Evolutionary conservation across 768 basidiomycete genomes (phyloP), one percentile per base, ranked within the genome.

Genomic region (Sporobolomyces pararoseus): DNA sequence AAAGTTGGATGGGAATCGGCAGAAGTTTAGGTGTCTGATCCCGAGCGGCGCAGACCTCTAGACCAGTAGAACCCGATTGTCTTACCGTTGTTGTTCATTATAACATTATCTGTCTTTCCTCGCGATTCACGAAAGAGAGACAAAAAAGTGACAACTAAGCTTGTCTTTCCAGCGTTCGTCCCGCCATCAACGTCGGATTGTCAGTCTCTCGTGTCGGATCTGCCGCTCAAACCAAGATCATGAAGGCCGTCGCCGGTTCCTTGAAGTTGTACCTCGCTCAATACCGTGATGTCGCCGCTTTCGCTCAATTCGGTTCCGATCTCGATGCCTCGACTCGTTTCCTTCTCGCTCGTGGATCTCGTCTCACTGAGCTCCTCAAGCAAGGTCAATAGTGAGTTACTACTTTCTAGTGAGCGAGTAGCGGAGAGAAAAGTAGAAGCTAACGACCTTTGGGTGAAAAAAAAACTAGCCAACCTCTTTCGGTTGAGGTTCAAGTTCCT

Each of bases 211-310:
- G 96, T 86, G 96, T 99, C 84, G 96, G 96, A 79, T 98, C 95
- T 53, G 95, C 96, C 78, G 96, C 96, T 79, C 96, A 99, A 84
- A 97, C 95, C 94, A 97, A 82, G 80, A 92, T 98, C 83, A 98
- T 99, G 96, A 99, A 97, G 89, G 94, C 97, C 84, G 98, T 98
- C 78, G 96, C 96, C 78, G 96, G 96, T 85, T 98, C 96, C 63
- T 87, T 98, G 77, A 97, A 98, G 84, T 87, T 99, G 54, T 99
- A 99, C 87, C 91, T 99, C 75, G 96, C 96, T 35, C 96, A 99
- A 82, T 99, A 98, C 85, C 94, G 96, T 89, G 96, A 99, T 86
- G 96, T 99, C 76, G 96, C 96, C 75, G 93, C 93, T 75, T 96
- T 95, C 79, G 93, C 95, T 67, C 96, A 98, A 81, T 99, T 99